phyloP scores from a whole-genome alignment of 2,329 filamentous ascomycete species.

The Aspergillus nomiae region DNA sequence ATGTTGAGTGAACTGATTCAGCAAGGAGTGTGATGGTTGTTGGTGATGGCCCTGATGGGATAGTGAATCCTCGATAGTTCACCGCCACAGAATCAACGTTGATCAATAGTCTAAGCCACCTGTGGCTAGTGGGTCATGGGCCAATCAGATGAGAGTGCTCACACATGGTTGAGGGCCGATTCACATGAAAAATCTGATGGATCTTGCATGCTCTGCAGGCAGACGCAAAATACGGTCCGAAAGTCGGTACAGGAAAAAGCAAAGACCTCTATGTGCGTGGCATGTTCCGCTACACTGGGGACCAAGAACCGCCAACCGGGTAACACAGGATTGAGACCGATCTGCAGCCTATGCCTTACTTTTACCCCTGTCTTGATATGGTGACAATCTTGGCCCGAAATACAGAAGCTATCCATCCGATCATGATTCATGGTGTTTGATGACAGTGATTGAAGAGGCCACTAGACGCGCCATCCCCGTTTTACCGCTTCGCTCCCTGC shows the following conservation, averaged over 20 bases:
- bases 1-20: background rate
- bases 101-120: conserved; percentile 14
- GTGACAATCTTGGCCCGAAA: background rate
- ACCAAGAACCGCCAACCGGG: background rate
- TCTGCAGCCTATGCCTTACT: background rate
- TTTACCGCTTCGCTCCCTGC: background rate
- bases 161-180: background rate
- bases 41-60: background rate
- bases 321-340: background rate
- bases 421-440: too few species aligned
- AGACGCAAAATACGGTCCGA: background rate
- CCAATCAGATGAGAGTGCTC: conserved; percentile 2
- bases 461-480: background rate
- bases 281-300: background rate
- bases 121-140: conserved; percentile 13
- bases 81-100: conserved; percentile 20
- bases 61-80: conserved; percentile 5
- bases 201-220: conserved; percentile 20
- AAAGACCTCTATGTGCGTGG: background rate
- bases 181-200: conserved; percentile 12
- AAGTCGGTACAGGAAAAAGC: background rate
- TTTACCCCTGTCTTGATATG: background rate
- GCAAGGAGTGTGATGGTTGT: background rate
- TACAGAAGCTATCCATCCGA: background rate
- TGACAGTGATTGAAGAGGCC: too few species aligned